Evolutionary conservation across 345 rosid genomes (phyloP).

Genomic region (Acer negundo): DNA sequence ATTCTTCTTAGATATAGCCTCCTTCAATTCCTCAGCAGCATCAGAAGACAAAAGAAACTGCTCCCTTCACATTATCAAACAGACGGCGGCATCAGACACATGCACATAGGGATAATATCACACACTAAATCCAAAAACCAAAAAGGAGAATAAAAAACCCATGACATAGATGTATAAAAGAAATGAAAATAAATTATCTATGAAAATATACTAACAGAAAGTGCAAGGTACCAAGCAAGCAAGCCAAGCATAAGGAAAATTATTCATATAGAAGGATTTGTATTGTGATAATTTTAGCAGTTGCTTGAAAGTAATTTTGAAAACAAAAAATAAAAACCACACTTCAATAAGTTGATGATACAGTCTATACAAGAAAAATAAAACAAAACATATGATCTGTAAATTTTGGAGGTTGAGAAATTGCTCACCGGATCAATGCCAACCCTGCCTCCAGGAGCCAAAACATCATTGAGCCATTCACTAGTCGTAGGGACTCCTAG

Average conservation of each 20-base stretch:
- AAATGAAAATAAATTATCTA: background rate
- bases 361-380: background rate
- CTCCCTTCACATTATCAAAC: slow-evolving; percentile 74
- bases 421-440: slow-evolving; percentile 94
- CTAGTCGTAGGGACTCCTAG: slow-evolving; percentile 81
- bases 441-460: slow-evolving; percentile 85
- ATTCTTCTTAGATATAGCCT: slow-evolving; percentile 69
- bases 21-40: slow-evolving; percentile 94
- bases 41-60: slow-evolving; percentile 97
- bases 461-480: slow-evolving; percentile 85
- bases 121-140: background rate
- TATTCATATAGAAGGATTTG: background rate
- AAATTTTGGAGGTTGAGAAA: slow-evolving; percentile 32
- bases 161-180: background rate
- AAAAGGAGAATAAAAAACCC: background rate
- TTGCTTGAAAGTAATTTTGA: background rate
- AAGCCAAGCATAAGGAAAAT: background rate
- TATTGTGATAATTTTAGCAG: background rate
- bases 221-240: background rate
- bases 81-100: slow-evolving; percentile 41
- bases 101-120: slow-evolving; percentile 14
- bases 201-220: background rate
- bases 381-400: background rate
- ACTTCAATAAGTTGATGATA: background rate
- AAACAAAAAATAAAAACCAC: background rate